phyloP scores from a whole-genome alignment of 192 early-diverging fungal species.

The Allomyces macrogynus region DNA sequence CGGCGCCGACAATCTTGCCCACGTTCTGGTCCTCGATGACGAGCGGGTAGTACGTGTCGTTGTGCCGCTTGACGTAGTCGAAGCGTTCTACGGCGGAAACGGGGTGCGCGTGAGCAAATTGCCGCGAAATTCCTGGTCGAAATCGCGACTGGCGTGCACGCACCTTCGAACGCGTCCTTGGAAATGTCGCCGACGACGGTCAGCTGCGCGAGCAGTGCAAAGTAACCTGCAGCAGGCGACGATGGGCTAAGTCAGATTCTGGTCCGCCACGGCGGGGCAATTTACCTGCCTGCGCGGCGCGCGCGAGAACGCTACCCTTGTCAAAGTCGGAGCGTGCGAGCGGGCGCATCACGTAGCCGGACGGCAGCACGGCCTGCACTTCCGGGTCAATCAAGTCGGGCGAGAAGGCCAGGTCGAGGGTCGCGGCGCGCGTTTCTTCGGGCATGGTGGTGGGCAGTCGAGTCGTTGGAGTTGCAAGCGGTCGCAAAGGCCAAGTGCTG shows the following conservation, averaged over 20 bases:
- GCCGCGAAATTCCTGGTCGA: neutral
- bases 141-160: neutral
- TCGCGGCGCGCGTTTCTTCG: no score
- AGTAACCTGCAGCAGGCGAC: constrained; percentile 18
- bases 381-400: constrained; percentile 43
- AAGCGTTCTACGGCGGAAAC: constrained; percentile 33
- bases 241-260: no score
- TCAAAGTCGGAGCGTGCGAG: constrained; percentile 55
- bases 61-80: constrained; percentile 47
- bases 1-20: constrained; percentile 54
- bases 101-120: neutral
- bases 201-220: constrained; percentile 40
- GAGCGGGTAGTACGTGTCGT: constrained; percentile 49
- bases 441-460: no score
- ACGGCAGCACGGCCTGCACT: constrained; percentile 32
- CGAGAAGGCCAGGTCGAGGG: constrained; percentile 30
- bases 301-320: constrained; percentile 41
- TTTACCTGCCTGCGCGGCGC: neutral
- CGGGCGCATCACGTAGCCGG: constrained; percentile 53
- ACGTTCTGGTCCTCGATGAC: constrained; percentile 61
- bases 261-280: no score
- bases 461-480: no score
- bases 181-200: constrained; percentile 56
- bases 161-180: constrained; percentile 45
- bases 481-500: no score